These are phyloP conservation scores for Kingdonia uniflora DNA, from an alignment of 164 flowering plant species.

Conservation along the genomic window DNA sequence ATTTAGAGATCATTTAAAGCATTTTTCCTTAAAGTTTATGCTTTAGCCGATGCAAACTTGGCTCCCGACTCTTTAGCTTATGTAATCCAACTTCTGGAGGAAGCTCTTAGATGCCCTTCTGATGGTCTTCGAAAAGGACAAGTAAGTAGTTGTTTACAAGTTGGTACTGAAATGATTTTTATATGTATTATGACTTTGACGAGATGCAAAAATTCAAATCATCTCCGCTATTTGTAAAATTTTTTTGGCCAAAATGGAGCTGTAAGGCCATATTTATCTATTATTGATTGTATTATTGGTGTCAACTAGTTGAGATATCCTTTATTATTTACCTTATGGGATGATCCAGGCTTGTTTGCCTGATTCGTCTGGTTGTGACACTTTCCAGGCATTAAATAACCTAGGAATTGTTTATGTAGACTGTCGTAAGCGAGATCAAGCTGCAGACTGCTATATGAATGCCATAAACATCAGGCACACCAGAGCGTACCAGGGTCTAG, in stretches of 20 bases:
- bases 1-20: slow-evolving; percentile 91
- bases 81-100: slow-evolving; percentile 78
- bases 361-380: background rate
- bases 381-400: slow-evolving; percentile 76
- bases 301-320: no score
- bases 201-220: no score
- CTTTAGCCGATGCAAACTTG: slow-evolving; percentile 61
- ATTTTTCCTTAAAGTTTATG: slow-evolving; percentile 70
- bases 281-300: no score
- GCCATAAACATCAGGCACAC: slow-evolving; percentile 91
- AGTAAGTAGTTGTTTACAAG: slow-evolving; percentile 27
- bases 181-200: no score
- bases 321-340: no score
- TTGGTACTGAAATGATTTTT: no score
- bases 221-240: no score
- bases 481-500: slow-evolving; percentile 94
- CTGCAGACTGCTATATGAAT: slow-evolving; percentile 72
- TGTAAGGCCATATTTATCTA: no score
- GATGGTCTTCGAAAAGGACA: slow-evolving; percentile 99
- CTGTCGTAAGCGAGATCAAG: slow-evolving; percentile 73
- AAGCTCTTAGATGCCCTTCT: slow-evolving; percentile 91
- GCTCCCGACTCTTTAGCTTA: slow-evolving; percentile 51
- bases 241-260: no score
- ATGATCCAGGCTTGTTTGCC: no score
- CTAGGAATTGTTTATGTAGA: slow-evolving; percentile 89